phyloP scores from a whole-genome alignment of 495 filamentous ascomycete genomes.

The Penicillium egyptiacum region DNA sequence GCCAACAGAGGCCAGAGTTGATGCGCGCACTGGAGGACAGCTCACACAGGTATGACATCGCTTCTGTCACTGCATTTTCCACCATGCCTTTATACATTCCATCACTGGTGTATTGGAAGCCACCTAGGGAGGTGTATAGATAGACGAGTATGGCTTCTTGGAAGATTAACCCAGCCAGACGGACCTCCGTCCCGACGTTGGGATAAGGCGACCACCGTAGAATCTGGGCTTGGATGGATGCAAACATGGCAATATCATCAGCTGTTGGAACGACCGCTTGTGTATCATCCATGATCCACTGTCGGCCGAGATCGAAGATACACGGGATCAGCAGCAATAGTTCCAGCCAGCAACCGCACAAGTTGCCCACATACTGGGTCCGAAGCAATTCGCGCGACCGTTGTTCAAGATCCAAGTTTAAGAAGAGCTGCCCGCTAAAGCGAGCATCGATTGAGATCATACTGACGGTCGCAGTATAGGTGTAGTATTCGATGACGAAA shows the following conservation, averaged over 20 bases:
- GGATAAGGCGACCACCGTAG: conserved; percentile 37
- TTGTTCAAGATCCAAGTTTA: conserved; percentile 41
- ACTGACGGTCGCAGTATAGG: conserved; percentile 43
- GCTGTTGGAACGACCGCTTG: conserved; percentile 28
- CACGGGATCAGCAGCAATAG: conserved; percentile 37
- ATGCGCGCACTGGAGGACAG: conserved; percentile 33
- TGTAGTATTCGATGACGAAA: conserved; percentile 43
- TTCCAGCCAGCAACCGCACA: conserved; percentile 42
- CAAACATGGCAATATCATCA: conserved; percentile 42
- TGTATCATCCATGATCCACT: conserved; percentile 37
- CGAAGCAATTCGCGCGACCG: conserved; percentile 32
- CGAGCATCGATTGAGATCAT: conserved; percentile 45
- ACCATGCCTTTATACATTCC: conserved; percentile 37
- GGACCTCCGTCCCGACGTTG: conserved; percentile 34
- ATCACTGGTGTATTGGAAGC: conserved; percentile 28
- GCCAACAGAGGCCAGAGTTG: conserved; percentile 42
- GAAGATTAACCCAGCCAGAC: conserved; percentile 36
- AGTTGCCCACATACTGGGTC: conserved; percentile 36
- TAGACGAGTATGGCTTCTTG: conserved; percentile 42
- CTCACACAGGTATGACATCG: conserved; percentile 31
- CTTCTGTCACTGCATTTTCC: conserved; percentile 31
- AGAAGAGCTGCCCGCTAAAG: conserved; percentile 32
- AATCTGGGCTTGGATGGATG: conserved; percentile 39
- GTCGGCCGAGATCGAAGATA: conserved; percentile 42
- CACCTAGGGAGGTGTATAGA: conserved; percentile 34